Evolutionary conservation across 2,329 filamentous ascomycete species (phyloP).

Genomic region (Microthyrium microscopicum): DNA sequence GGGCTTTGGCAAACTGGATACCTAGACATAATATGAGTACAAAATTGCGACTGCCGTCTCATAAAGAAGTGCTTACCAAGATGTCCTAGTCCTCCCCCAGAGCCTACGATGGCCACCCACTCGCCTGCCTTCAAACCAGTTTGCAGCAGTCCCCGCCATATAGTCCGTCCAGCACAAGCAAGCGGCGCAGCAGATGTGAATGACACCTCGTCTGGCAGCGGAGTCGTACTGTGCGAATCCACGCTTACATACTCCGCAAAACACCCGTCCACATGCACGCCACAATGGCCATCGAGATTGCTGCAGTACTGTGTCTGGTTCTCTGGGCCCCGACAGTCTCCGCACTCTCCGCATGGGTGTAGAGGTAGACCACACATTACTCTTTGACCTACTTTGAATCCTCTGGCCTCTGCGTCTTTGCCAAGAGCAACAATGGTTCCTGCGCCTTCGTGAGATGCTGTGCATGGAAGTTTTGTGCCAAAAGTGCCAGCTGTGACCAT

Average conservation of each 20-base stretch:
- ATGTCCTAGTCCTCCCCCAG: slow-evolving; percentile 27
- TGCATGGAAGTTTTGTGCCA: slow-evolving; percentile 31
- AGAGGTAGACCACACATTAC: slow-evolving; percentile 40
- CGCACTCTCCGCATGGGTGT: slow-evolving; percentile 36
- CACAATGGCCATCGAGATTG: slow-evolving; percentile 27
- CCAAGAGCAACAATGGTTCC: slow-evolving; percentile 37
- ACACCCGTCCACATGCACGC: slow-evolving; percentile 35
- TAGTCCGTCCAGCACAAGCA: slow-evolving; percentile 38
- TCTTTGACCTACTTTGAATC: slow-evolving; percentile 33
- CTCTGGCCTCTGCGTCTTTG: slow-evolving; percentile 17
- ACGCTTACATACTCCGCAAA: slow-evolving; percentile 40
- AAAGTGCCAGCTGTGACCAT: slow-evolving; percentile 38
- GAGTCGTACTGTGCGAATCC: slow-evolving; percentile 30
- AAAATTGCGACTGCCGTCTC: no score
- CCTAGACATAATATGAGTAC: no score
- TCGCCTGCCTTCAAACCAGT: slow-evolving; percentile 23
- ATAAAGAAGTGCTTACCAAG: no score
- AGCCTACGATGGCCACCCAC: slow-evolving; percentile 23
- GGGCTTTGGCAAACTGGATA: slow-evolving; percentile 32
- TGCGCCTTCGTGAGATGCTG: slow-evolving; percentile 39
- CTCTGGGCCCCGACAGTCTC: slow-evolving; percentile 34
- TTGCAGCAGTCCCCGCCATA: slow-evolving; percentile 30
- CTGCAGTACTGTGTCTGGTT: slow-evolving; percentile 37
- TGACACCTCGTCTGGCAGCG: slow-evolving; percentile 31
- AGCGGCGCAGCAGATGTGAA: slow-evolving; percentile 38